Percentiles rank a stretch among this genome's conserved stretches.
Evolutionary conservation across 2,329 filamentous ascomycete genomes (phyloP).

Genomic region (Myotisia sp.): DNA sequence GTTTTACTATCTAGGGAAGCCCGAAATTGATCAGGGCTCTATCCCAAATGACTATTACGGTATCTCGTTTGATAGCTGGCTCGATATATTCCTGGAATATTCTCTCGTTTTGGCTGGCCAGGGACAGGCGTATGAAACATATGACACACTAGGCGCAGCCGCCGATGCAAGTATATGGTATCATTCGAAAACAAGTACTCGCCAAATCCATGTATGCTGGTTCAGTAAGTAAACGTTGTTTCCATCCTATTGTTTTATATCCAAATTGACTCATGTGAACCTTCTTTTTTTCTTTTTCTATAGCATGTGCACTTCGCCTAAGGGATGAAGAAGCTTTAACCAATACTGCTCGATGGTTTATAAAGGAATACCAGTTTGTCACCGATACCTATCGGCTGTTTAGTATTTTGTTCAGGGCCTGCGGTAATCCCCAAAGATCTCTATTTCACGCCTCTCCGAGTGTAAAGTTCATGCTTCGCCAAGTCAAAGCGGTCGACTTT

Average conservation of each 20-base stretch:
- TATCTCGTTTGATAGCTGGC: conserved; percentile 70
- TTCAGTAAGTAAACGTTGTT: conserved; percentile 54
- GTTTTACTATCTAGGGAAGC: conserved; percentile 6
- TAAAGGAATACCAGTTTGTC: conserved; percentile 64
- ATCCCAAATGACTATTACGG: conserved; percentile 52
- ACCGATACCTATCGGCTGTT: conserved; percentile 77
- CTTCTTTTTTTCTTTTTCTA: conserved; percentile 13
- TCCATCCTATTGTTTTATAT: background rate
- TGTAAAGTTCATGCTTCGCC: conserved; percentile 81
- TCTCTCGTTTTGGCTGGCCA: conserved; percentile 59
- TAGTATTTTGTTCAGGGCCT: conserved; percentile 60
- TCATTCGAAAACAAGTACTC: conserved; percentile 51
- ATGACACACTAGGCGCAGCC: conserved; percentile 64
- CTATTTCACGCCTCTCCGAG: conserved; percentile 66
- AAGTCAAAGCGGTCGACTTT: conserved; percentile 80
- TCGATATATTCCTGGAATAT: conserved; percentile 81
- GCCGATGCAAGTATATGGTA: conserved; percentile 71
- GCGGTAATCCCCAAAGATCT: conserved; percentile 45
- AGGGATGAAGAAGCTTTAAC: conserved; percentile 65
- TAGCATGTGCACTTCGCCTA: conserved; percentile 66
- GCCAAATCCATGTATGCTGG: conserved; percentile 63
- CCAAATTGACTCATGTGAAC: conserved; percentile 14
- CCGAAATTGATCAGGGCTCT: conserved; percentile 9
- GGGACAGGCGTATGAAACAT: conserved; percentile 56
- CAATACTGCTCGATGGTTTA: conserved; percentile 64